Percentiles rank a stretch among this genome's conserved stretches.
These are phyloP conservation scores for Cylindrotheca fusiformis DNA, from an alignment of 108 stramenopile species.

Conservation along the genomic window DNA sequence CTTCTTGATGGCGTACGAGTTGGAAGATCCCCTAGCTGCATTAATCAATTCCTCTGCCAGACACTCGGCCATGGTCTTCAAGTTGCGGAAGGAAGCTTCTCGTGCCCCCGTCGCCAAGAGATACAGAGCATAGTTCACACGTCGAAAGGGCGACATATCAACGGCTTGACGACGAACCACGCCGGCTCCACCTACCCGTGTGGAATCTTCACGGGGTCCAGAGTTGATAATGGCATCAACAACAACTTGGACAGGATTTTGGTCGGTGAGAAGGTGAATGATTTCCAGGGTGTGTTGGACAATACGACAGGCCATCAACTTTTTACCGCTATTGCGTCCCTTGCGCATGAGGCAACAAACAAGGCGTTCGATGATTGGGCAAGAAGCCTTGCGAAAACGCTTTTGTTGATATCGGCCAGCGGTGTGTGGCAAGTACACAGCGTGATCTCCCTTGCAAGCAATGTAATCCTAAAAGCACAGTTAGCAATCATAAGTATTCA, in stretches of 20 bases:
- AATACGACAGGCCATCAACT: constrained; percentile 98
- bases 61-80: constrained; percentile 99
- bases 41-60: constrained; percentile 99
- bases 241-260: constrained; percentile 99
- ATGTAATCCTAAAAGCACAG: constrained; percentile 80
- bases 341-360: constrained; percentile 98
- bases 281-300: constrained; percentile 99
- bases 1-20: constrained; percentile 99
- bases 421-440: constrained; percentile 99
- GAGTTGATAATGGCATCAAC: constrained; percentile 99
- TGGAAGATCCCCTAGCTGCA: constrained; percentile 98
- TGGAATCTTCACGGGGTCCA: constrained; percentile 99
- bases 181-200: constrained; percentile 99
- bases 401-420: constrained; percentile 99
- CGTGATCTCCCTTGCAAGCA: constrained; percentile 96
- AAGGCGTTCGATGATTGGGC: constrained; percentile 99
- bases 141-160: constrained; percentile 99
- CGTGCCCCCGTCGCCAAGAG: constrained; percentile 97
- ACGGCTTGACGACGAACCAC: constrained; percentile 99
- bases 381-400: constrained; percentile 99
- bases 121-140: constrained; percentile 99
- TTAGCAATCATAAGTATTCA: neutral
- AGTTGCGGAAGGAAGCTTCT: constrained; percentile 98
- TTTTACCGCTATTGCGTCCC: constrained; percentile 99
- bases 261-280: constrained; percentile 98